These are phyloP conservation scores for Terana coerulea DNA, from an alignment of 768 basidiomycete species.

Conservation along the genomic window DNA sequence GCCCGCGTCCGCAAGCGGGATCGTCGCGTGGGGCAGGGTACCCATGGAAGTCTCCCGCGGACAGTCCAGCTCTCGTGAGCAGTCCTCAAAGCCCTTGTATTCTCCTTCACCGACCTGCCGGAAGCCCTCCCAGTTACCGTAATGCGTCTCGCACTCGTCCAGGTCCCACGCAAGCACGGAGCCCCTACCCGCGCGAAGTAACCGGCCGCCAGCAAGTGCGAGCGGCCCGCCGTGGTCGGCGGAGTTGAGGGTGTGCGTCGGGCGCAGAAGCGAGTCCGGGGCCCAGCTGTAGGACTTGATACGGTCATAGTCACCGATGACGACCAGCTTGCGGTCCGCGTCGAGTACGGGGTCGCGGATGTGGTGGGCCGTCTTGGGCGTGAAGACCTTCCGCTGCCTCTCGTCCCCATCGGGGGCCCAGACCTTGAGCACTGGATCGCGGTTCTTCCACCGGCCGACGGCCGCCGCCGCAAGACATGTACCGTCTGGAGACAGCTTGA, in stretches of 20 bases:
- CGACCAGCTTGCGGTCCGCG: conserved; percentile 35
- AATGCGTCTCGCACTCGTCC: neutral
- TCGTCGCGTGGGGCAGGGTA: neutral
- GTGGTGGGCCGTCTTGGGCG: neutral
- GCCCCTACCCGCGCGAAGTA: neutral
- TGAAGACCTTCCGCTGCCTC: neutral
- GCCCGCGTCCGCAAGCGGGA: neutral
- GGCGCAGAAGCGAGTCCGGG: neutral
- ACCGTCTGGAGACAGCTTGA: neutral
- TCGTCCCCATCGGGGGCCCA: conserved; percentile 9
- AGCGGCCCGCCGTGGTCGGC: neutral
- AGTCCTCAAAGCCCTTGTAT: neutral
- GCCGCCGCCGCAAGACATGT: neutral
- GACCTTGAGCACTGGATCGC: neutral
- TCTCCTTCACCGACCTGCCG: neutral
- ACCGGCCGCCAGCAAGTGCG: neutral
- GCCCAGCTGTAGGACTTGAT: conserved; percentile 37
- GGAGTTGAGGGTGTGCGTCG: conserved; percentile 5
- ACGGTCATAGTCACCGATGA: conserved; percentile 30
- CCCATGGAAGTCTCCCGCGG: neutral
- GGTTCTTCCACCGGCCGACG: neutral
- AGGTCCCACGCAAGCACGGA: neutral
- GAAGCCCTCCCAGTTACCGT: neutral
- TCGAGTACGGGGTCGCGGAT: conserved; percentile 22
- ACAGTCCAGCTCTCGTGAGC: neutral